Base-by-base conservation (phyloP, 345 rosid genomes). In the Euphorbia tirucalli region DNA sequence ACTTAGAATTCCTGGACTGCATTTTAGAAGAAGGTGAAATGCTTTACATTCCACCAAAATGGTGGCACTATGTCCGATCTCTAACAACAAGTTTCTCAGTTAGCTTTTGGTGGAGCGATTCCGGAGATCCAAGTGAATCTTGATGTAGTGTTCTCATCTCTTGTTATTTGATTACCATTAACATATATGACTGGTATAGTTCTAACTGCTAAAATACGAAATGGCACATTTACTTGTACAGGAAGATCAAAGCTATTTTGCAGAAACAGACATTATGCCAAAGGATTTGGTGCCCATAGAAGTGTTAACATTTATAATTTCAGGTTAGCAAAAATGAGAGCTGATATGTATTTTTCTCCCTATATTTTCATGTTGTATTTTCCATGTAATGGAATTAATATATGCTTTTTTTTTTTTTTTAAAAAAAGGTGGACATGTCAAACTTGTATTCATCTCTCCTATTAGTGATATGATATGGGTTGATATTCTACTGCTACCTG, bases 41-140 rank as follows among this genome's bases (percentile, higher is more conserved):
- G 99, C 85, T 94, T 52, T 94, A 94, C 87, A 92, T 94, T 73
- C 99, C 99, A 4, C 97, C 93, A 15, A 92, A 89, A 84, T 94
- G 99, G 99, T 94, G 99, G 99, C 97, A 94, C 67, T 94, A 94
- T 41, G 97, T 94, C 57, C 84, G 95, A 65, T 92, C 97, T 48
- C 85, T 94, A 56, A 87, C 97, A 0, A 52, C 85, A 24, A 94
- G 98, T 79, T 74, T 95, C 59, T 92, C 99, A 0, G 97, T 92
- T 72, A 90, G 97, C 87, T 95, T 87, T 78, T 95, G 97, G 99
- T 95, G 97, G 97, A 87, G 92, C 71, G 76, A 78, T 28, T 48
- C 81, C 6, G 80, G 69, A 7, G 78, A 75, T 57, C 71, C 61
- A 22, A 24, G 41, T 32, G 77, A 24, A 16, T 67, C 50, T 18